Percentiles rank a stretch among this genome's conserved stretches.
phyloP scores from a whole-genome alignment of 2,329 filamentous ascomycete genomes.

The Westerdykella sp. region DNA sequence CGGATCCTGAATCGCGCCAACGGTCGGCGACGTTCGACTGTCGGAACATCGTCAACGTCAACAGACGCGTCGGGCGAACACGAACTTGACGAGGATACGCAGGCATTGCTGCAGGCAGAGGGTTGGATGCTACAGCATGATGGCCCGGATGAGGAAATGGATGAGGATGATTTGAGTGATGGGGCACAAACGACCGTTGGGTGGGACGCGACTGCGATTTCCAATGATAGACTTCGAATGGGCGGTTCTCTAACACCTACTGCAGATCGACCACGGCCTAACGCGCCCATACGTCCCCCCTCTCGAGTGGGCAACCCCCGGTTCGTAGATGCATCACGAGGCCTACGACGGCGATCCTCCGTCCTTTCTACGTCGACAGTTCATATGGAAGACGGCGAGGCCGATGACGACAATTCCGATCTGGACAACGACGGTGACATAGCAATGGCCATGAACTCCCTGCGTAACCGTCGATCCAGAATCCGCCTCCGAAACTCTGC shows the following conservation, averaged over 20 bases:
- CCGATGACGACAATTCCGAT: conserved; percentile 39
- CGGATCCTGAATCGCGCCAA: conserved; percentile 31
- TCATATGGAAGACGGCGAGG: conserved; percentile 39
- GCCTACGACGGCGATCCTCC: conserved; percentile 35
- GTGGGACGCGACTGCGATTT: conserved; percentile 42
- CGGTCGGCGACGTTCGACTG: conserved; percentile 25
- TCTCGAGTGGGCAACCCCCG: conserved; percentile 33
- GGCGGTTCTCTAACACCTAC: conserved; percentile 44
- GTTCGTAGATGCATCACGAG: conserved; percentile 31
- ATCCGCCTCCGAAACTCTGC: conserved; percentile 26
- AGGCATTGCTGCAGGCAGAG: conserved; percentile 29
- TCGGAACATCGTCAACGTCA: conserved; percentile 29
- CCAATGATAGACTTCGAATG: conserved; percentile 41
- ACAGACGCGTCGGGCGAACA: conserved; percentile 30
- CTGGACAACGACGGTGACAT: conserved; percentile 34
- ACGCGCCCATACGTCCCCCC: conserved; percentile 35
- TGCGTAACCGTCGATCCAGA: conserved; percentile 32
- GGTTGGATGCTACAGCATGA: conserved; percentile 37
- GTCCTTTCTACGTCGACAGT: conserved; percentile 30
- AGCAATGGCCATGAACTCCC: conserved; percentile 29
- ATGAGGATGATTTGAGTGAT: conserved; percentile 37
- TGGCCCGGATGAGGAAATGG: conserved; percentile 33
- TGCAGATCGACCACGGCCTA: conserved; percentile 41
- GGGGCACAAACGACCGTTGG: conserved; percentile 41
- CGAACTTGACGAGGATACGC: conserved; percentile 37